Conservation (phyloP, 345 rosid genomes). For the Gossypium anomalum region DNA sequence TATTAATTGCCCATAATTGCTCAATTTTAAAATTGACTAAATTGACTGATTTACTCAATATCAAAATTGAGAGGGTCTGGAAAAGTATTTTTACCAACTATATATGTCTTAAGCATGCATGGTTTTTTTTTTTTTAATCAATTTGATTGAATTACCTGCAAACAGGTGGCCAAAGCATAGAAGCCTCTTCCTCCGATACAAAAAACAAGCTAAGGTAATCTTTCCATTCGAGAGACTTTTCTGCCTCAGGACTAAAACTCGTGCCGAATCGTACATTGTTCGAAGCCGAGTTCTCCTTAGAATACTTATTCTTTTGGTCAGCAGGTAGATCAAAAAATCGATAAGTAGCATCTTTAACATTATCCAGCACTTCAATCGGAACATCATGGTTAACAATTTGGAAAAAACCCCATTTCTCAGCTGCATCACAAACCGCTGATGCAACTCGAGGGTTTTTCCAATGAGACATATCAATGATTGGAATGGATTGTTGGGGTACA, state of each 20-base stretch:
- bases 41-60: no score
- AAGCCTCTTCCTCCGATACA: constrained; percentile 27
- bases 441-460: constrained; percentile 21
- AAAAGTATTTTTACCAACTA: no score
- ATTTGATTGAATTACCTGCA: constrained; percentile 25
- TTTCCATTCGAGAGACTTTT: constrained; percentile 10
- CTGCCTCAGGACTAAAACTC: constrained; percentile 28
- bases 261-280: constrained; percentile 26
- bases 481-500: not conserved
- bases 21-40: no score
- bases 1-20: no score
- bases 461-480: constrained; percentile 26
- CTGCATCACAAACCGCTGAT: constrained; percentile 27
- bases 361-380: constrained; percentile 20
- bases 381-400: not conserved
- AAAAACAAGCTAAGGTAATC: constrained; percentile 35
- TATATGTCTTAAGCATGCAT: not conserved
- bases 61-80: no score
- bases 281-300: constrained; percentile 21
- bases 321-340: constrained; percentile 28
- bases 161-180: constrained; percentile 29
- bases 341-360: constrained; percentile 24
- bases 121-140: not conserved
- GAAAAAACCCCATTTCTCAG: constrained; percentile 2
- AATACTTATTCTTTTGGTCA: constrained; percentile 22